These are phyloP conservation scores for Pachysandra terminalis DNA, from an alignment of 164 flowering plant genomes.

Conservation along the genomic window DNA sequence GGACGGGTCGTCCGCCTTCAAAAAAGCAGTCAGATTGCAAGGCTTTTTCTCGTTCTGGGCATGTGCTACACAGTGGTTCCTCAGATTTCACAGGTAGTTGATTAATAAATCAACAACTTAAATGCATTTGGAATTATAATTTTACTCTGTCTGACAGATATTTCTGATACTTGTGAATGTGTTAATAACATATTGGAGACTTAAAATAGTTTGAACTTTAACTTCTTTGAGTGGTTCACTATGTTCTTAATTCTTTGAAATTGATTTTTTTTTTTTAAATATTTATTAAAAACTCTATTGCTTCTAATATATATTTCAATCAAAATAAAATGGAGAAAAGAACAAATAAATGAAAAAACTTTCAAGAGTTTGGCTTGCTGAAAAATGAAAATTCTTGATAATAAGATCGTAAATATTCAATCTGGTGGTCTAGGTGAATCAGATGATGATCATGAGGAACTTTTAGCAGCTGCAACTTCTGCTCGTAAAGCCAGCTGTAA, in stretches of 20 bases:
- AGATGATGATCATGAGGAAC: constrained; percentile 68
- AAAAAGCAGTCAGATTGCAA: constrained; percentile 70
- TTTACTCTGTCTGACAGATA: not conserved
- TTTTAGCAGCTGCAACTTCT: constrained; percentile 48
- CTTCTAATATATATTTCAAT: not conserved
- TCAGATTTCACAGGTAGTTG: constrained; percentile 60
- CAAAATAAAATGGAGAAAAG: not conserved
- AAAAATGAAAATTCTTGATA: not conserved
- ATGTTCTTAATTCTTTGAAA: not conserved
- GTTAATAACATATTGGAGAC: too few relatives aligned
- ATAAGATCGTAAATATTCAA: not conserved
- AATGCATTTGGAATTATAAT: not conserved
- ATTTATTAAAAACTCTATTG: not conserved
- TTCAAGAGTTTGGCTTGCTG: constrained; percentile 3
- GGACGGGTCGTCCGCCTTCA: constrained; percentile 71
- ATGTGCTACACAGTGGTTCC: constrained; percentile 34
- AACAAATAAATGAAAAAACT: not conserved
- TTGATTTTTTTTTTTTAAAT: not conserved
- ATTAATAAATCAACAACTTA: not conserved
- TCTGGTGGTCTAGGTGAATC: constrained; percentile 42
- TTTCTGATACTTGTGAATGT: not conserved
- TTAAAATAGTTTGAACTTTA: not conserved
- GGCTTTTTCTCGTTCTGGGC: constrained; percentile 48
- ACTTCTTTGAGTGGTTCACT: not conserved
- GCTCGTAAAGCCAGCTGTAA: constrained; percentile 52